Base-by-base conservation (phyloP, 2,329 filamentous ascomycete genomes). In the Cladophialophora psammophila region DNA sequence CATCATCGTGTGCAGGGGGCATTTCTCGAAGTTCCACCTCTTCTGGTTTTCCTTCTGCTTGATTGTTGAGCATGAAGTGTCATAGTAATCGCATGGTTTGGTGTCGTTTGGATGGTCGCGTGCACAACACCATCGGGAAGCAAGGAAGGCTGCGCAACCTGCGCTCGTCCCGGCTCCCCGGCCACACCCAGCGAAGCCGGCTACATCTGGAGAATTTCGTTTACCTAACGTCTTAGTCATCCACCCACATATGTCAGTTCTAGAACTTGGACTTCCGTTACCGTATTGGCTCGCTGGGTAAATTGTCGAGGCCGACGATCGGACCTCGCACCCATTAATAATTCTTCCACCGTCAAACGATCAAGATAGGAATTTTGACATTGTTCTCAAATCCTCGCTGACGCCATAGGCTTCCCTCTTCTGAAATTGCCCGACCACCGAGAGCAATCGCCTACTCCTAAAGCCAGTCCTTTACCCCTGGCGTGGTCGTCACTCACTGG, bases 1-100 rank as follows among this genome's bases (percentile, higher is more conserved):
- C 35, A 52, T 70, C 66, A 32, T 68, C 66, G 52, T 60, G 66
- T 12, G 38, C 20, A 13, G 62, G 34, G 9, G 66, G 38, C 66
- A 70, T 68, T 7, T 57, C 57, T 66, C 58, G 48, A 32, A 70
- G 36, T 63, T 69, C 69, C 64, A 68, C 65, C 48, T 66, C 65
- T 45, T 63, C 69, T 55, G 12, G 13, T 35, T 63, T 63, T 34
- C 20, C 48, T 26, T 63, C 45, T 60, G 57, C 55, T 52, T n/a
- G 45, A 20, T 40, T 34, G 38, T n/a, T 53, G 31, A 38, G 59
- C 59, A 61, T 61, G 52, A 26, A 61, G 59, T 36, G 45, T 18
- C 48, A 50, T 50, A 18, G 31, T 60, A 50, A 26, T n/a, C 13
- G 58, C 58, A 60, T 60, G 35, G 35, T 60, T 18, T 10, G 58